These are phyloP conservation scores for Lunularia cruciata DNA, from an alignment of 225 moss, liverwort and hornwort genomes.

Conservation along the genomic window DNA sequence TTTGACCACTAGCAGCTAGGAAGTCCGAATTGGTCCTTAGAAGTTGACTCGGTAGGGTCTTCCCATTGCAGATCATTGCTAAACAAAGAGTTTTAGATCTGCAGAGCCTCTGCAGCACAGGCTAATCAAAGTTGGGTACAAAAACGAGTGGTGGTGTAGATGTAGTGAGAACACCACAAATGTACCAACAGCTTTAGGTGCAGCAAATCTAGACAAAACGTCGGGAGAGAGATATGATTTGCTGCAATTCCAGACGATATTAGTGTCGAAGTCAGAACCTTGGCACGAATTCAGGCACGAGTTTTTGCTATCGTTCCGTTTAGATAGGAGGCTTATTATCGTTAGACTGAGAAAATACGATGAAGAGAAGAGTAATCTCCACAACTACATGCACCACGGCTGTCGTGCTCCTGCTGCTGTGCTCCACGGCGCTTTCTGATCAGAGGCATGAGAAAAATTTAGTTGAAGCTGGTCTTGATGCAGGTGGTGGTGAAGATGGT, in stretches of 20 bases:
- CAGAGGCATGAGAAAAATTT: no score
- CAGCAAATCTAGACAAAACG: not conserved
- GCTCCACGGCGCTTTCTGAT: not conserved
- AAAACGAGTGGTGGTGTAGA: not conserved
- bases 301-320: not conserved
- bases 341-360: not conserved
- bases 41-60: not conserved
- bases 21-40: not conserved
- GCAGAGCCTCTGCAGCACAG: not conserved
- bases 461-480: no score
- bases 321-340: not conserved
- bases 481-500: no score
- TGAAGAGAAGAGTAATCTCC: constrained; percentile 7
- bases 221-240: not conserved
- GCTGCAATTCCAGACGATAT: not conserved
- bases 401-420: not conserved
- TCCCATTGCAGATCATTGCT: not conserved
- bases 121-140: not conserved
- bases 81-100: not conserved
- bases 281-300: not conserved
- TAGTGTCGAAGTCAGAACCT: not conserved
- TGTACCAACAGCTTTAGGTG: not conserved
- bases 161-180: not conserved
- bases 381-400: not conserved
- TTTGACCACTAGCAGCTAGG: not conserved